Evolutionary conservation across 148 eudicot species (phyloP), one percentile per base, ranked within the genome.

Genomic region (Cornus kousa): DNA sequence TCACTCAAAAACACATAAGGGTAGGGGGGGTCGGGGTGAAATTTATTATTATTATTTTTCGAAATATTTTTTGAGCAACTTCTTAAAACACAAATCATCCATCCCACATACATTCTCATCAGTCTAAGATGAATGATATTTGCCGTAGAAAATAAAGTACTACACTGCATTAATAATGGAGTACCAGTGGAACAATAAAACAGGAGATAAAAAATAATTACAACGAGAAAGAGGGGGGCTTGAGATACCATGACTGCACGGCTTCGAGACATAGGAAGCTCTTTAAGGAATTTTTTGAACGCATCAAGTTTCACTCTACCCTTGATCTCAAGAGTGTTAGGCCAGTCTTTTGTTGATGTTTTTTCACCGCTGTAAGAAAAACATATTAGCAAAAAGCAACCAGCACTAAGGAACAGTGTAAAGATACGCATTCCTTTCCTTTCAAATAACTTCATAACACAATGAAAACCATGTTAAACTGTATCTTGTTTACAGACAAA

Each of bases 231-330:
- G 70, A 72, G 60, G 40, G 79, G 70, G 79, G 80, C 74, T 68
- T 50, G 67, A 68, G 67, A 78, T 94, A 96, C 99, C 99, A 96
- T 96, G 81, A 96, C 92, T 74, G 99, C 91, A 82, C 99, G 99
- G 74, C 91, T 92, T 53, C 97, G 85, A 46, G 99, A 96, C 92
- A 85, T 96, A 46, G 95, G 99, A 67, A 96, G 98, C 74, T 88
- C 97, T 83, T 89, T 90, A 72, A 96, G 74, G 59, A 96, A 96
- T 80, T 92, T 93, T 76, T 94, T 94, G 84, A 96, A 96, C 9
- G 97, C 94, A 81, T 91, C 97, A 39, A 91, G 84, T 83, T 89
- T 89, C 40, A 96, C 99, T 80, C 97, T 88, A 12, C 99, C 99
- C 85, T 94, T 96, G 79, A 94, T 90, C 79, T 93, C 99, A 39